These are phyloP conservation scores for Aureobasidium mangrovei DNA, from an alignment of 2,329 filamentous ascomycete species.

Conservation along the genomic window DNA sequence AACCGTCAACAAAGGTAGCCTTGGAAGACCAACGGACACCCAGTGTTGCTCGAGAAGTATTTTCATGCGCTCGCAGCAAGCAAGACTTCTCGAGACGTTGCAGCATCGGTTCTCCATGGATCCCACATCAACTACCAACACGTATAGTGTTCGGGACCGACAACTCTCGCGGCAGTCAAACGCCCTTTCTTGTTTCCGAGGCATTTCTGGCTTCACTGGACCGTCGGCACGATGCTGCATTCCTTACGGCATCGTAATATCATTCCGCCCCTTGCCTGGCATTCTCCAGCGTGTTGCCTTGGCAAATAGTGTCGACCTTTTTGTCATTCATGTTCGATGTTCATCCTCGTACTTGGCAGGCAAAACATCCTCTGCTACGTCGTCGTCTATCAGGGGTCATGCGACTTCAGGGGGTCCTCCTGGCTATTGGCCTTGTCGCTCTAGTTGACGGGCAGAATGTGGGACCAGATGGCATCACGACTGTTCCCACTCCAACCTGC, in stretches of 20 bases:
- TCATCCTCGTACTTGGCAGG: background rate
- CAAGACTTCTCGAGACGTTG: too few relatives aligned
- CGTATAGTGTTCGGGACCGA: too few relatives aligned
- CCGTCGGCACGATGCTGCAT: background rate
- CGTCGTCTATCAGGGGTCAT: background rate
- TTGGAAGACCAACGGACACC: too few relatives aligned
- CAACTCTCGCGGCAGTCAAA: too few relatives aligned
- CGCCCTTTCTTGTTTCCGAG: too few relatives aligned
- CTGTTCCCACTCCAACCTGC: background rate
- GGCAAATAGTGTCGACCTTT: background rate
- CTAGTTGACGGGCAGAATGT: background rate
- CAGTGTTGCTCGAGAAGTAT: too few relatives aligned
- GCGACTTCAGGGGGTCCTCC: background rate
- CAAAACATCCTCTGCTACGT: background rate
- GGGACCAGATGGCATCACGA: background rate
- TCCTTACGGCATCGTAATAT: background rate
- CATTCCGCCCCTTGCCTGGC: background rate
- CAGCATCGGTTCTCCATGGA: too few relatives aligned
- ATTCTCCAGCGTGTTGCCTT: background rate
- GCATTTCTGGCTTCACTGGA: too few relatives aligned
- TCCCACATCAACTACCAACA: too few relatives aligned
- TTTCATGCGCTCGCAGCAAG: too few relatives aligned
- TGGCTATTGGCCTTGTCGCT: background rate
- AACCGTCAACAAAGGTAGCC: too few relatives aligned
- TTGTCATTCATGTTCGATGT: background rate